These are phyloP conservation scores for Volvox reticuliferus DNA, from an alignment of 139 green algal species.

Conservation along the genomic window DNA sequence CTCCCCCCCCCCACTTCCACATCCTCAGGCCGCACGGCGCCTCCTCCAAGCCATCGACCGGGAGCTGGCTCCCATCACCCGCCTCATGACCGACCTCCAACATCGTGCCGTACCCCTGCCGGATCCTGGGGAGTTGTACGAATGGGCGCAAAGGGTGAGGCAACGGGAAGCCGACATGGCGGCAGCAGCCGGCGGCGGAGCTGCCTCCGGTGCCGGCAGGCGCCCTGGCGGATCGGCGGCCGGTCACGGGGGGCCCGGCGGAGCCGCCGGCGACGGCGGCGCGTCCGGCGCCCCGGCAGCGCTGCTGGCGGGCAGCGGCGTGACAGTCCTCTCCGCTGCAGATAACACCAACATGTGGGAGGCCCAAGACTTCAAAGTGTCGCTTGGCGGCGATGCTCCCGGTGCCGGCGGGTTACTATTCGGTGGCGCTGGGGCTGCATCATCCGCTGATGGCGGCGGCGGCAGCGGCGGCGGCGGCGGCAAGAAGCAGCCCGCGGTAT, in stretches of 20 bases:
- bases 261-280: neutral
- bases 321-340: slow-evolving; percentile 24
- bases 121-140: slow-evolving; percentile 38
- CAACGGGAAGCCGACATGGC: slow-evolving; percentile 9
- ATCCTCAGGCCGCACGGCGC: neutral
- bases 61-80: slow-evolving; percentile 47
- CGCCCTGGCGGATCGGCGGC: neutral
- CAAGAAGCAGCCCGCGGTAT: neutral
- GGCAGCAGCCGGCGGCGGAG: neutral
- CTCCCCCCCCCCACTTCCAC: too few species aligned
- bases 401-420: neutral
- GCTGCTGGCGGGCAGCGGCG: slow-evolving; percentile 26
- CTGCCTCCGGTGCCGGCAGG: neutral
- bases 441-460: neutral
- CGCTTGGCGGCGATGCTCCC: neutral
- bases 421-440: neutral
- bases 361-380: slow-evolving; percentile 25
- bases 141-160: slow-evolving; percentile 25
- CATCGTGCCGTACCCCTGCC: neutral
- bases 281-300: neutral
- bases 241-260: neutral
- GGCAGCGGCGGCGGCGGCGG: neutral
- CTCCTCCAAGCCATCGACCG: slow-evolving; percentile 50
- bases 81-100: slow-evolving; percentile 32
- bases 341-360: slow-evolving; percentile 48